Percentiles rank a stretch among this genome's conserved stretches.
phyloP scores from a whole-genome alignment of 352 stramenopile species.

The Detonula confervacea region DNA sequence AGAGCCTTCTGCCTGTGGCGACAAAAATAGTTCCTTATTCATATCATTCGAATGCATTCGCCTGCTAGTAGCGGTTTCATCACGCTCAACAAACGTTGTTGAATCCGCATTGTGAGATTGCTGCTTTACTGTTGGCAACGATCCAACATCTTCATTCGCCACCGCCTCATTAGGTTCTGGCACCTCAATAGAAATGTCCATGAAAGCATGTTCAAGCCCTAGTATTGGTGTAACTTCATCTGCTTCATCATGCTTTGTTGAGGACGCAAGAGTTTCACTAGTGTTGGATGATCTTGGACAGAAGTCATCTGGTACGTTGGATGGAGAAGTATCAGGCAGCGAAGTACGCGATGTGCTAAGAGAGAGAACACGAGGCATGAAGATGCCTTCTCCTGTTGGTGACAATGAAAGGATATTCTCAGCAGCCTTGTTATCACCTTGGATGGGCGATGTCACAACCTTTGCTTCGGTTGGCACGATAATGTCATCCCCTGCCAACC shows the following conservation, averaged over 20 bases:
- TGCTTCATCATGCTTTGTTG: conserved; percentile 3
- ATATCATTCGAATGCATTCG: too few relatives aligned
- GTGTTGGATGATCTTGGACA: neutral
- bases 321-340: neutral
- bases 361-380: neutral
- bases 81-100: too few relatives aligned
- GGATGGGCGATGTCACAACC: too few relatives aligned
- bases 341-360: neutral
- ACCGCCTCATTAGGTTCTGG: too few relatives aligned
- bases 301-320: neutral
- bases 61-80: too few relatives aligned
- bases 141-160: too few relatives aligned
- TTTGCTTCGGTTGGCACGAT: too few relatives aligned
- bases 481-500: too few relatives aligned
- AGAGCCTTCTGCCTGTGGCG: neutral
- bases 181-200: conserved; percentile 19
- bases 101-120: too few relatives aligned
- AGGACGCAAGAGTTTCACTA: neutral
- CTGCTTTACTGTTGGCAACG: too few relatives aligned
- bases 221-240: neutral
- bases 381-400: neutral
- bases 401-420: too few relatives aligned
- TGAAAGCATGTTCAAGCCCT: conserved; percentile 16
- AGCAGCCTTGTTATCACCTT: too few relatives aligned
- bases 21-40: neutral